A percentile compares a stretch with the other conserved stretches of the same genome.
Conservation (phyloP, 306 rosid genomes). For the Rosa chinensis region DNA sequence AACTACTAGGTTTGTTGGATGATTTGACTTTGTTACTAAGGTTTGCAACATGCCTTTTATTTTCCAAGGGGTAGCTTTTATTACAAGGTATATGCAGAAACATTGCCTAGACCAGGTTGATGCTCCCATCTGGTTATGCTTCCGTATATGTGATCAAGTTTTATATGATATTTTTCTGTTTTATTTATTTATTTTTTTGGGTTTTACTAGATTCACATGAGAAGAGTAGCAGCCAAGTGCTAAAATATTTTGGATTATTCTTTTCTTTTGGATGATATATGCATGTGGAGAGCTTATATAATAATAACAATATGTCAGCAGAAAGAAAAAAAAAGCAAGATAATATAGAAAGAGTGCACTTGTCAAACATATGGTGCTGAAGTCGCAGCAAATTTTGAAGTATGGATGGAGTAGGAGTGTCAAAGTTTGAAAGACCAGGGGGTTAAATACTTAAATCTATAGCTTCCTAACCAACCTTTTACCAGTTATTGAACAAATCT, state of each 20-base stretch:
- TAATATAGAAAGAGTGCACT: constrained; percentile 4
- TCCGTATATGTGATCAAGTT: background rate
- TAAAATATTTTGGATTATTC: background rate
- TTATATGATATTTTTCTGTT: background rate
- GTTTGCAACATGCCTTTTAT: background rate
- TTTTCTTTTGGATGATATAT: background rate
- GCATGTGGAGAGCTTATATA: background rate
- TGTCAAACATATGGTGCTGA: constrained; percentile 12
- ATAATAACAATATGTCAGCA: constrained; percentile 9
- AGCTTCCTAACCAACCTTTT: constrained; percentile 16
- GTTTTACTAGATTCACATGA: background rate
- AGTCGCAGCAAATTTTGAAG: constrained; percentile 9
- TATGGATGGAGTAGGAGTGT: background rate
- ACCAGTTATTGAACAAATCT: constrained; percentile 21
- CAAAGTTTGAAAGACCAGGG: constrained; percentile 11
- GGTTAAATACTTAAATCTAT: background rate
- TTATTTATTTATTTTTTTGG: background rate
- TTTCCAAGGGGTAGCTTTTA: background rate
- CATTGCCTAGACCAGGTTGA: background rate
- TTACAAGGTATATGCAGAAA: background rate
- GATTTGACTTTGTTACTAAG: background rate
- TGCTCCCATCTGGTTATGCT: background rate
- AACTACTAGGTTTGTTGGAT: background rate
- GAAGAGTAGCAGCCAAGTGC: background rate
- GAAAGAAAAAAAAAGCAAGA: background rate